Base-by-base conservation (phyloP, 164 flowering plant genomes). In the Hamamelis virginiana region DNA sequence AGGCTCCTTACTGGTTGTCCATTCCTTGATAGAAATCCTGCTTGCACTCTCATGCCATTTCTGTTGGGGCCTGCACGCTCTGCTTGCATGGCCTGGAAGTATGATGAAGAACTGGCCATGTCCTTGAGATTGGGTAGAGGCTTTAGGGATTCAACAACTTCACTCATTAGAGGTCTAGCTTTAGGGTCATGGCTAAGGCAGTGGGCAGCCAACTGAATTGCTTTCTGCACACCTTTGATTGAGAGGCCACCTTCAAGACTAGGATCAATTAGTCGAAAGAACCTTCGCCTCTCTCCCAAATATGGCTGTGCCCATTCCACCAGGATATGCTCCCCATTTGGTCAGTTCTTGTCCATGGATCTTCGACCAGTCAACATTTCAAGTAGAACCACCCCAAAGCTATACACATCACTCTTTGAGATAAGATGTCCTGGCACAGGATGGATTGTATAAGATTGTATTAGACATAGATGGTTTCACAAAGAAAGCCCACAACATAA, bases 151-250 rank as follows among this genome's bases (percentile, higher is more conserved):
- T 78, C 79, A 21, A 78, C 81, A 43, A 78, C 67, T 66, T 78
- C 81, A 56, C 81, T 78, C 81, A 78, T 78, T 43, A 75, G 60
- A 57, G 81, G 81, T 67, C 81, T 61, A 55, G 79, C 66, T 59
- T 75, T 78, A 19, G 74, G 72, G 33, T 75, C 74, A 45, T 72
- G 76, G 69, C 62, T 66, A 41, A 78, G 74, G 66, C 81, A 78
- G 44, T 46, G 69, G 11, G 69, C 61, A 57, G 76, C 79, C 71
- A 78, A 59, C 16, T 75, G 76, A 62, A 69, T 65, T 18, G 74
- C 76, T 56, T 69, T 78, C 58, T 75, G 76, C 8, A 76, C 76
- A 14, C 76, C 81, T 59, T 78, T 69, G 27, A 78, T 64, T 9
- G 81, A 75, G 74, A 75, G 72, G 19, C 69, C 59, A 8, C 81